Evolutionary conservation across 2,329 filamentous ascomycete genomes (phyloP).

Genomic region (Beauveria pseudobassiana): DNA sequence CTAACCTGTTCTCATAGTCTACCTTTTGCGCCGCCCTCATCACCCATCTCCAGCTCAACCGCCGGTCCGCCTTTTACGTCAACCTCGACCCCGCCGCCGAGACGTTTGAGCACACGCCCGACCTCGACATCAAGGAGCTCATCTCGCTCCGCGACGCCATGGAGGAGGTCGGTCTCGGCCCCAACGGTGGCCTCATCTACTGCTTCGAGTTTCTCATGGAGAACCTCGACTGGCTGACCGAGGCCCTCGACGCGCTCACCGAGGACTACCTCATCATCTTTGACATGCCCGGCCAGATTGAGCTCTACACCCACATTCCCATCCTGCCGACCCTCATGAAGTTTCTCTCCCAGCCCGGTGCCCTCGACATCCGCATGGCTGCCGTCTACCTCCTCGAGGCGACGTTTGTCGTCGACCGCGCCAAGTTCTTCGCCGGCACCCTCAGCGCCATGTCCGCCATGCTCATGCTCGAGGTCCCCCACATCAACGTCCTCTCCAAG

Average conservation of each 20-base stretch:
- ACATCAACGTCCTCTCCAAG: slow-evolving; percentile 93
- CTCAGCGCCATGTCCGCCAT: slow-evolving; percentile 97
- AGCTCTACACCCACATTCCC: slow-evolving; percentile 95
- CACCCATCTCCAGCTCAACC: slow-evolving; percentile 82
- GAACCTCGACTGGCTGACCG: slow-evolving; percentile 85
- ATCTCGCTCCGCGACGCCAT: slow-evolving; percentile 93
- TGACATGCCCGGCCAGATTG: slow-evolving; percentile 98
- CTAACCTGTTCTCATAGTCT: slow-evolving; percentile 42
- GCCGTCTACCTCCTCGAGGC: slow-evolving; percentile 92
- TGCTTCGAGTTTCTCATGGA: slow-evolving; percentile 95
- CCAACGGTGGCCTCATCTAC: slow-evolving; percentile 89
- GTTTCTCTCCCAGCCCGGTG: slow-evolving; percentile 70
- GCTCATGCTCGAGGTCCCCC: slow-evolving; percentile 96
- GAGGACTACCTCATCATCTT: slow-evolving; percentile 97
- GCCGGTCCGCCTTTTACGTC: slow-evolving; percentile 93
- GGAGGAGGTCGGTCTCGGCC: slow-evolving; percentile 86
- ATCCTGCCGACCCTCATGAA: slow-evolving; percentile 79
- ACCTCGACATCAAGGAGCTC: slow-evolving; percentile 91
- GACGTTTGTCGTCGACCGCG: slow-evolving; percentile 89
- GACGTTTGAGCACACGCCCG: slow-evolving; percentile 81
- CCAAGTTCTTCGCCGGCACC: slow-evolving; percentile 96
- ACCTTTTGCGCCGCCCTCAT: slow-evolving; percentile 94
- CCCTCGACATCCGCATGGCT: slow-evolving; percentile 83
- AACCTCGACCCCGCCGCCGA: slow-evolving; percentile 97
- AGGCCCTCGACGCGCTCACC: slow-evolving; percentile 74